Evolutionary conservation across 208 protist species (phyloP).

Genomic region (Crithidia bombi): DNA sequence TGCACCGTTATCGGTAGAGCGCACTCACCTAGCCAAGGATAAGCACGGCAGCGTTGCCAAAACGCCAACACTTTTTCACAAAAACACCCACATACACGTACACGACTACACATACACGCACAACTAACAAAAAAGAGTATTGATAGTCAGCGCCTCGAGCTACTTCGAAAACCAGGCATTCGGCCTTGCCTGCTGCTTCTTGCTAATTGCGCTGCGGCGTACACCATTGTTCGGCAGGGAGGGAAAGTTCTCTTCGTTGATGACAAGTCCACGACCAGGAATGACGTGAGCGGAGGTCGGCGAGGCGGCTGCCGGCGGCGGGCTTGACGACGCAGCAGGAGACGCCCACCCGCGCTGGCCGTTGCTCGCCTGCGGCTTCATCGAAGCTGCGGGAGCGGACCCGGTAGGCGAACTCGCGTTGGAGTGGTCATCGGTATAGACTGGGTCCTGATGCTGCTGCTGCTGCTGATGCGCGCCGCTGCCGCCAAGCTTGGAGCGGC

Average conservation of each 20-base stretch:
- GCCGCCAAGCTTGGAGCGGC: conserved; percentile 28
- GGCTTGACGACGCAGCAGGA: not conserved
- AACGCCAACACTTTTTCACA: not conserved
- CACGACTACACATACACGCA: not conserved
- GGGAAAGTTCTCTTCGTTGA: conserved; percentile 60
- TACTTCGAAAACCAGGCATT: conserved; percentile 61
- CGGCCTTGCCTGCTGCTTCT: conserved; percentile 25
- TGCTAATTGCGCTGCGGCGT: conserved; percentile 27
- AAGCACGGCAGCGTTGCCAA: no score
- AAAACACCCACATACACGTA: not conserved
- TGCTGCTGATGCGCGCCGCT: not conserved
- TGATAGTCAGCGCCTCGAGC: not conserved
- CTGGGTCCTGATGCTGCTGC: conserved; percentile 22
- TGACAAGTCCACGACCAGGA: conserved; percentile 28
- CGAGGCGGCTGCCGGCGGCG: conserved; percentile 6
- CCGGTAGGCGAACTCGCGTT: not conserved
- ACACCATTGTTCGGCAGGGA: conserved; percentile 41
- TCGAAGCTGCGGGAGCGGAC: not conserved
- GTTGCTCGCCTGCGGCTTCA: conserved; percentile 25
- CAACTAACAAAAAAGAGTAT: not conserved
- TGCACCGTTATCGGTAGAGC: not conserved
- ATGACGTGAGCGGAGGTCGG: conserved; percentile 3
- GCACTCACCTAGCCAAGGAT: not conserved
- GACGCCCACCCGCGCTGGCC: conserved; percentile 16
- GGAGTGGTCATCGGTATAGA: not conserved